These are phyloP conservation scores for Sequoiadendron giganteum DNA, from an alignment of 75 land plant genomes.

Conservation along the genomic window DNA sequence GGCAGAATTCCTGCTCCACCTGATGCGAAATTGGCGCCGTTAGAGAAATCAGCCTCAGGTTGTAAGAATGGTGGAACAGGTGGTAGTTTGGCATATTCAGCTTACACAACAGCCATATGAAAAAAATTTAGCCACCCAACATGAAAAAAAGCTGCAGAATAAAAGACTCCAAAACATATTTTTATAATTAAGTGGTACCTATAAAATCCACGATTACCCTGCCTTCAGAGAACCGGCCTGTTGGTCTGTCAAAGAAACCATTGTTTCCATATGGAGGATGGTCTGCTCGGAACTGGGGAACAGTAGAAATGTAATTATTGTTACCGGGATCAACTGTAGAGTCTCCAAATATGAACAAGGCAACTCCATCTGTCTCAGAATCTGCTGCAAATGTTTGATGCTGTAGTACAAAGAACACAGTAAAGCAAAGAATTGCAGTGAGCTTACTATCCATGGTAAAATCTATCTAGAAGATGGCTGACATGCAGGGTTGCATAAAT, in stretches of 20 bases:
- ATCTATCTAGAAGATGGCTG: too few species aligned
- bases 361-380: not conserved
- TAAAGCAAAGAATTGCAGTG: not conserved
- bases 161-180: too few species aligned
- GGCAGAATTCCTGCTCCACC: conserved; percentile 53
- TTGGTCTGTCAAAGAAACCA: conserved; percentile 25
- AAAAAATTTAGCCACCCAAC: not conserved
- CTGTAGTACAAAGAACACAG: not conserved
- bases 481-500: too few species aligned
- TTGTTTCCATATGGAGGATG: conserved; percentile 34
- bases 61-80: conserved; percentile 41
- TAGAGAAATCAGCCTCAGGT: conserved; percentile 30
- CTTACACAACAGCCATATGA: conserved; percentile 13
- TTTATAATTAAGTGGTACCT: conserved; percentile 9
- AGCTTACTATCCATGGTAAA: not conserved
- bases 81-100: conserved; percentile 43
- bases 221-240: conserved; percentile 40
- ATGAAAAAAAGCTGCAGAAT: not conserved
- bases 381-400: not conserved
- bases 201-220: conserved; percentile 32
- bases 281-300: conserved; percentile 18
- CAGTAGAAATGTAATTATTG: conserved; percentile 41
- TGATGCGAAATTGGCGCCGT: conserved; percentile 58
- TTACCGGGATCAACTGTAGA: conserved; percentile 43
- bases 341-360: conserved; percentile 52